Evolutionary conservation across 148 eudicot genomes (phyloP).

Genomic region (Tetragonia tetragonoides): DNA sequence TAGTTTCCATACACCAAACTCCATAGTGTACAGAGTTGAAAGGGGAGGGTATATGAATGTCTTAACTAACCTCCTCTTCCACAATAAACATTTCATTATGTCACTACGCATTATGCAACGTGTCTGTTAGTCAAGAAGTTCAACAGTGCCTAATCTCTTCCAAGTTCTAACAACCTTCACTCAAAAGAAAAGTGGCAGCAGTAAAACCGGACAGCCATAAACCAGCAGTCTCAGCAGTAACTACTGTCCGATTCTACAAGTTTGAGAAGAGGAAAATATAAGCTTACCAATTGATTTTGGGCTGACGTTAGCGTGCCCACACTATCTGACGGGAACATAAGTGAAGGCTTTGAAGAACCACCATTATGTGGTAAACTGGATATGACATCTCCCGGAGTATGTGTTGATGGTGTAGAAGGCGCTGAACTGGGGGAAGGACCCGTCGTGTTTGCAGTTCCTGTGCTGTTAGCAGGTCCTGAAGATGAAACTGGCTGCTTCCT

Average conservation of each 20-base stretch:
- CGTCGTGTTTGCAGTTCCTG: constrained; percentile 91
- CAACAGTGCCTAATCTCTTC: neutral
- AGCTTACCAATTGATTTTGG: constrained; percentile 51
- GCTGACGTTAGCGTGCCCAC: constrained; percentile 43
- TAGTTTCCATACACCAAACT: neutral
- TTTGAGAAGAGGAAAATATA: constrained; percentile 1
- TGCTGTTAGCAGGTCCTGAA: constrained; percentile 91
- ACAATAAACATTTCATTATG: neutral
- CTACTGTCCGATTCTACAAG: neutral
- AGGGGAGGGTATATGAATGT: neutral
- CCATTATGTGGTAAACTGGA: constrained; percentile 54
- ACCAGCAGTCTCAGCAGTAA: neutral
- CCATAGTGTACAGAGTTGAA: neutral
- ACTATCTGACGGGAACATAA: constrained; percentile 46
- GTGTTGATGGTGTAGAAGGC: constrained; percentile 95
- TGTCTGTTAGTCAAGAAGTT: neutral
- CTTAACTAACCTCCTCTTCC: neutral
- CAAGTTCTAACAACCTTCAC: neutral
- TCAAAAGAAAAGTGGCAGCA: neutral
- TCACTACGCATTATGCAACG: neutral
- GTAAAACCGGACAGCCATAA: neutral
- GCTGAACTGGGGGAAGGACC: constrained; percentile 97
- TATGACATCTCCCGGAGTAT: constrained; percentile 83
- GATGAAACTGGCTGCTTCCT: constrained; percentile 89
- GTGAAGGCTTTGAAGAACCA: constrained; percentile 50